phyloP scores from a whole-genome alignment of 768 basidiomycete species.

The Mycena amicta region DNA sequence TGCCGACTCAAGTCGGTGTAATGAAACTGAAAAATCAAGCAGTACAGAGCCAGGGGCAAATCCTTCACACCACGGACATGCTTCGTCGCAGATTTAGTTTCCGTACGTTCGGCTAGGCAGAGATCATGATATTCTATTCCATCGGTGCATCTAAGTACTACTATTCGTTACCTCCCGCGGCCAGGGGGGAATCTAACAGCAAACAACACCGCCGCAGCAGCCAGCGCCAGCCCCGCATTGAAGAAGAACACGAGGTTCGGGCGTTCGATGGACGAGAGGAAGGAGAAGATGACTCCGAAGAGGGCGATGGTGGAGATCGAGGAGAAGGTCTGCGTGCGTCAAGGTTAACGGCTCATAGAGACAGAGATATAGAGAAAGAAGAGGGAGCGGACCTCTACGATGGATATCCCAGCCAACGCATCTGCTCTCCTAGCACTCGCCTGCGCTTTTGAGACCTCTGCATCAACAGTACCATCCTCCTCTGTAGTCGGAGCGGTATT shows the following conservation, averaged over 20 bases:
- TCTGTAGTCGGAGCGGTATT: neutral
- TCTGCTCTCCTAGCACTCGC: neutral
- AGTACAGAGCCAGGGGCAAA: no score
- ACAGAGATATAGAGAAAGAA: no score
- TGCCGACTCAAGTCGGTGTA: no score
- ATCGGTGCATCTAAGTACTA: no score
- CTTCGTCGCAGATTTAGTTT: no score
- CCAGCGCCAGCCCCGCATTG: constrained; percentile 13
- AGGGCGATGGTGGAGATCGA: constrained; percentile 15
- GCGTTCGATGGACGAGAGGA: constrained; percentile 6
- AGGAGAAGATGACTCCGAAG: constrained; percentile 14
- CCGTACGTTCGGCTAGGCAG: no score
- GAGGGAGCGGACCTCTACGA: neutral
- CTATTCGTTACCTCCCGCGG: no score
- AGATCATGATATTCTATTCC: no score
- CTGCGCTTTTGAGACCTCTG: neutral
- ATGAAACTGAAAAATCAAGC: no score
- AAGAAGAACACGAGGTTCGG: constrained; percentile 18
- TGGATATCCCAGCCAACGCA: neutral
- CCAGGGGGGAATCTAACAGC: constrained; percentile 10
- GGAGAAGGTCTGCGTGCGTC: constrained; percentile 10
- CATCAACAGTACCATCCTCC: neutral
- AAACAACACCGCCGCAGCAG: constrained; percentile 10
- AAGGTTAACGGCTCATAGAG: no score
- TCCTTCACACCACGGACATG: no score